phyloP scores from a whole-genome alignment of 2,329 filamentous ascomycete species.

The Pestalotiopsis sp. region DNA sequence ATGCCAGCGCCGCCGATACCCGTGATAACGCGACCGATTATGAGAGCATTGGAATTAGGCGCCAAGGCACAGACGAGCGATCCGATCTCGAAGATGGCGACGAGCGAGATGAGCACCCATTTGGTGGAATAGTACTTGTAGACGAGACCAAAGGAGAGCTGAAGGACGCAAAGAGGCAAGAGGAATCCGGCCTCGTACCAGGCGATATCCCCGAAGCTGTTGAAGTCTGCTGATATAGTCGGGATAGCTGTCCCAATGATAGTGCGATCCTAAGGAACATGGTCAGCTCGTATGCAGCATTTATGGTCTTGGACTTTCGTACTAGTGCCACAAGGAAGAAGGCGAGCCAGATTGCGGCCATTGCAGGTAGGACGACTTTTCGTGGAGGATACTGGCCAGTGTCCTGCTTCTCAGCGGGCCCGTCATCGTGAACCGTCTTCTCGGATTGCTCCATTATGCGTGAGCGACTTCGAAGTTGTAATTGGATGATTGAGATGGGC shows the following conservation, averaged over 20 bases:
- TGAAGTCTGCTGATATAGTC: constrained; percentile 19
- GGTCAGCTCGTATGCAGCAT: neutral
- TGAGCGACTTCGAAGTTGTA: neutral
- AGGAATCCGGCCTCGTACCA: constrained; percentile 26
- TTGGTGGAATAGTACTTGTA: constrained; percentile 20
- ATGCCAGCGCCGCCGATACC: constrained; percentile 19
- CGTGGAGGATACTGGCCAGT: constrained; percentile 2
- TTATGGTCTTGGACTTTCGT: neutral
- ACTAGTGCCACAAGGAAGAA: constrained; percentile 9
- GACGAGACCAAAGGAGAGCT: constrained; percentile 20
- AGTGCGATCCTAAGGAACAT: constrained; percentile 8
- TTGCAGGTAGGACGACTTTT: constrained; percentile 2
- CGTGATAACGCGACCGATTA: constrained; percentile 26
- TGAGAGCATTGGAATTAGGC: constrained; percentile 26
- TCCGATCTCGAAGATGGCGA: constrained; percentile 17
- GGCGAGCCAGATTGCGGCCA: constrained; percentile 7
- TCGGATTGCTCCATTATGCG: neutral
- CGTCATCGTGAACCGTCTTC: neutral
- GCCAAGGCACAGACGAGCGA: constrained; percentile 25
- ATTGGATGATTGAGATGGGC: too few relatives aligned
- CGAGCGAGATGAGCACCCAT: constrained; percentile 5
- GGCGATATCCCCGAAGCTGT: constrained; percentile 21
- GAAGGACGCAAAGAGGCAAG: constrained; percentile 20
- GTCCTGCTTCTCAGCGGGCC: neutral
- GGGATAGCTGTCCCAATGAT: constrained; percentile 13